Conservation (phyloP, 2,329 filamentous ascomycete genomes). For the Pleurostoma richardsiae region DNA sequence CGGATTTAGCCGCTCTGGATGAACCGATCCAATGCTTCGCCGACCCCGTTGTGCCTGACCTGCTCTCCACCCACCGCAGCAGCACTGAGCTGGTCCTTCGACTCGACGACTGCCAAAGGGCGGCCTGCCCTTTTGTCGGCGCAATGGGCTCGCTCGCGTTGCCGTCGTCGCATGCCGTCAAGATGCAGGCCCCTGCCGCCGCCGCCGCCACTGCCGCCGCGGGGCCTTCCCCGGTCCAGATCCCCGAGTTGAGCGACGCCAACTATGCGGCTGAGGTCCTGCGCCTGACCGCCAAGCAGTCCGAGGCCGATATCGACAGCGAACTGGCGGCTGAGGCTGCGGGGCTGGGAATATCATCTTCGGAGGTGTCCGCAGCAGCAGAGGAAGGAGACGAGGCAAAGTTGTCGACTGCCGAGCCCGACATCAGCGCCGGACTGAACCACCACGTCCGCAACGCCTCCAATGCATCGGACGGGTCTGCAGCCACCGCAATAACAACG, state of each 20-base stretch:
- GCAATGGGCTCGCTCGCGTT: constrained; percentile 16
- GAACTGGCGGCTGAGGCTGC: constrained; percentile 26
- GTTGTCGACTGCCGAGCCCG: constrained; percentile 34
- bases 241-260: constrained; percentile 29
- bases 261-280: constrained; percentile 35
- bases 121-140: neutral
- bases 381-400: constrained; percentile 30
- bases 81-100: neutral
- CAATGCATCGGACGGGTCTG: constrained; percentile 31
- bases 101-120: neutral
- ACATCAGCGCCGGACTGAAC: constrained; percentile 30
- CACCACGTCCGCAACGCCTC: constrained; percentile 39
- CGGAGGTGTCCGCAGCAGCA: constrained; percentile 20
- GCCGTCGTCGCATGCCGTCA: constrained; percentile 8
- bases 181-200: constrained; percentile 6
- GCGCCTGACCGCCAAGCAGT: constrained; percentile 20
- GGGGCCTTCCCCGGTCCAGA: constrained; percentile 5
- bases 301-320: constrained; percentile 32
- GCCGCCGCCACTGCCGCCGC: constrained; percentile 1
- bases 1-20: neutral
- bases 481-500: constrained; percentile 34
- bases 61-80: neutral
- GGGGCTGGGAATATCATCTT: constrained; percentile 26
- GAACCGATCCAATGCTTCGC: neutral
- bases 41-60: neutral